Evolutionary conservation across 2,329 filamentous ascomycete genomes (phyloP), one percentile per base, ranked within the genome.

Genomic region (Cladophialophora exuberans): DNA sequence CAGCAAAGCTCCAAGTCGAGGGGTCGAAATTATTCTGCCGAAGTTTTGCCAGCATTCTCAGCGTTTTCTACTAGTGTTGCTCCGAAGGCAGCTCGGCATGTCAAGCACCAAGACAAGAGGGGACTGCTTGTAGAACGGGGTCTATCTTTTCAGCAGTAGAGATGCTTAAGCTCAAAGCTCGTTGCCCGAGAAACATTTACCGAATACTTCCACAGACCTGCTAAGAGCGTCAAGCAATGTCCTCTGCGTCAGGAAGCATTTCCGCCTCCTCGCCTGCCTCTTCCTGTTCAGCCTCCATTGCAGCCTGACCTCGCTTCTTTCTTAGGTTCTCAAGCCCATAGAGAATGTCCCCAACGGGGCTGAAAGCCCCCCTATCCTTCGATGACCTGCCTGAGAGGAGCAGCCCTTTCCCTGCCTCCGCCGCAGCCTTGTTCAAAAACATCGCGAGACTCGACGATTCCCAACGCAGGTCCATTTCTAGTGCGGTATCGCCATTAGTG

Each of bases 321-420:
- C 72, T 65, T 42, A 76, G 61, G 62, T 72, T 73, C 28, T 66
- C 68, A 57, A 78, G 48, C 62, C 66, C 61, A 70, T 73, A 73
- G 20, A 76, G 39, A 1, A 66, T 59, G 42, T 64, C 59, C 25
- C 63, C 59, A 11, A 68, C 36, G 23, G 51, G 58, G 18, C 62
- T 63, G 39, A 64, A 64, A 33, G 43, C 42, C n/a, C 33, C 31
- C 6, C 53, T 52, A 23, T 23, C 22, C 28, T 55, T 53, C 18
- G 39, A 18, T 4, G 26, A n/a, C 25, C 15, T 22, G 26, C 51
- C 55, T 17, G 26, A 18, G 28, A 52, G 28, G 6, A 54, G 15
- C 4, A 50, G 23, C 3, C 23, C 17, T 15, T 20, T 56, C 18
- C 53, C 49, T 9, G 35, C 20, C 5, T 22, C 13, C 18, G 17